Evolutionary conservation across 1,284 basidiomycete species (phyloP), one percentile per base, ranked within the genome.

Genomic region (Malassezia globosa): DNA sequence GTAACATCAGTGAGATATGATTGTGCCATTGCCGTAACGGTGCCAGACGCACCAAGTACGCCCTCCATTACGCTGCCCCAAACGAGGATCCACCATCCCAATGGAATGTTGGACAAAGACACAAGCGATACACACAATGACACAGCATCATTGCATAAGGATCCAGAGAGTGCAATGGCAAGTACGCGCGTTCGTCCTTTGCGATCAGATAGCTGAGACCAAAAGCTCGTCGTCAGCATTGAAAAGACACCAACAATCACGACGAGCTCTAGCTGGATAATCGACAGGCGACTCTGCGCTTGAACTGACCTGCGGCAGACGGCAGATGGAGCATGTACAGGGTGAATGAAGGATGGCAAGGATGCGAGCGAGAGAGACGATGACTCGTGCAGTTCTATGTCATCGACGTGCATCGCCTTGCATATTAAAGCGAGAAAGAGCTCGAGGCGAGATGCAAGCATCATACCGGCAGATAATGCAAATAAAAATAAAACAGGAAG

Each of bases 191-290:
- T 84, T 23, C 88, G 78, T 8, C 88, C 88, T 51, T 82, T 73
- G 16, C 80, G 76, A 66, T 90, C 86, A 7, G 85, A 82, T 37
- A 83, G 82, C 51, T 79, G 79, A 29, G 85, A 85, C 88, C 88
- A 94, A 78, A 81, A 87, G 7, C 84, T 85, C 0, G 86, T 86
- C 1, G 85, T 87, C 26, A 89, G 71, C 0, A 84, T 86, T 4
- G 83, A 83, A 4, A 90, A 77, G 5, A 81, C 62, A n/a, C 88
- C 88, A 78, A 83, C 82, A 5, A 78, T 81, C 5, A 82, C 80
- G 0, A 81, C 84, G 66, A 86, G 80, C 10, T 53, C 31, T 1
- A 71, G 56, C 50, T 60, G 57, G 11, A 69, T 41, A 5, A 56
- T 49, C 5, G 66, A 46, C 2, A 52, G 40, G 11, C 11, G 23